phyloP scores from a whole-genome alignment of 768 basidiomycete species.

The Steccherinum ochraceum region DNA sequence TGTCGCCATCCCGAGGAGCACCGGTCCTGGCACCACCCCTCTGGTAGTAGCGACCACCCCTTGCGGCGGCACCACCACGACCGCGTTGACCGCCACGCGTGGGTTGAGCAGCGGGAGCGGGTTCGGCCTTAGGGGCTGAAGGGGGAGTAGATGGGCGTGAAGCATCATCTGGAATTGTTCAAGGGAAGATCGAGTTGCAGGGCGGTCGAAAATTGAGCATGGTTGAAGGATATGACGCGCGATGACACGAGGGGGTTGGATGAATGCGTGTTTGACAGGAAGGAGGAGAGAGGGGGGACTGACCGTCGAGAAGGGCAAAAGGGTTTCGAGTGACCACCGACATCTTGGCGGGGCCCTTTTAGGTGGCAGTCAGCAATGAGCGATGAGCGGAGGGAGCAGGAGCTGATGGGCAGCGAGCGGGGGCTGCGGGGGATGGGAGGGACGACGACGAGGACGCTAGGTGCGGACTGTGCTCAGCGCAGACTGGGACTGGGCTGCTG shows the following conservation, averaged over 20 bases:
- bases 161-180: conserved; percentile 42
- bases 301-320: conserved; percentile 79
- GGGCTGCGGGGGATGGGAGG: conserved; percentile 1
- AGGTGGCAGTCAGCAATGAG: conserved; percentile 21
- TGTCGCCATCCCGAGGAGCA: conserved; percentile 32
- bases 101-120: conserved; percentile 25
- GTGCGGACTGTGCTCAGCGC: background rate
- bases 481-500: background rate
- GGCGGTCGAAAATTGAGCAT: background rate
- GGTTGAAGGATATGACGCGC: background rate
- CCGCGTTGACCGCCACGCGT: conserved; percentile 37
- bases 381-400: conserved; percentile 11
- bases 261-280: background rate
- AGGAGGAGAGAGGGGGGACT: conserved; percentile 19
- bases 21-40: conserved; percentile 53
- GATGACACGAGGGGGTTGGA: conserved; percentile 2
- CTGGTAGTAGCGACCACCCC: conserved; percentile 64
- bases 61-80: conserved; percentile 52
- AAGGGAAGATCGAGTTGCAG: background rate
- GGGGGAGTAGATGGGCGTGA: conserved; percentile 38
- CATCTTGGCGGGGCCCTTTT: conserved; percentile 72
- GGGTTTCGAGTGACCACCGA: conserved; percentile 89
- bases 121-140: conserved; percentile 18
- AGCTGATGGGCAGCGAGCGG: conserved; percentile 6
- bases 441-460: background rate